A percentile compares a stretch with the other conserved stretches of the same genome.
phyloP scores from a whole-genome alignment of 768 basidiomycete species.

The Lactarius trivialis region DNA sequence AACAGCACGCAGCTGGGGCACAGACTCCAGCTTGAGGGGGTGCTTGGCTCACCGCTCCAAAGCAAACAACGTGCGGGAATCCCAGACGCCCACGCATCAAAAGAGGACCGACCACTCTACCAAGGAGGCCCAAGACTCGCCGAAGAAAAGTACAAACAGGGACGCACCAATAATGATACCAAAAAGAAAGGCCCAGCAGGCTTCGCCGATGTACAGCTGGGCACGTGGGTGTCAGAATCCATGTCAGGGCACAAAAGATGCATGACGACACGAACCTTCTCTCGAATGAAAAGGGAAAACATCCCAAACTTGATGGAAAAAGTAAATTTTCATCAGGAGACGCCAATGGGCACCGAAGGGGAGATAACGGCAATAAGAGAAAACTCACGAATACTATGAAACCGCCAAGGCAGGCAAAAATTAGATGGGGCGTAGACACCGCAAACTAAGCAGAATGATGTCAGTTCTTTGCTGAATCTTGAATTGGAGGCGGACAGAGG shows the following conservation, averaged over 20 bases:
- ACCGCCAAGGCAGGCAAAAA: conserved; percentile 74
- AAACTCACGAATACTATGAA: conserved; percentile 68
- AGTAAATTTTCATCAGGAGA: background rate
- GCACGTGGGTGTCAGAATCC: background rate
- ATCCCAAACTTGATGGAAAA: conserved; percentile 68
- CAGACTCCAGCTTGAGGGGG: too few species aligned
- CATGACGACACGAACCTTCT: conserved; percentile 48
- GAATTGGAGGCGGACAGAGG: background rate
- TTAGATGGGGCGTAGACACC: conserved; percentile 63
- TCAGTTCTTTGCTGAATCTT: conserved; percentile 6
- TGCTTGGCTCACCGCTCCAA: too few species aligned
- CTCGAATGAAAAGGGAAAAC: conserved; percentile 88
- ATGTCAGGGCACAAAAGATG: background rate
- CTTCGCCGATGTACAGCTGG: conserved; percentile 90
- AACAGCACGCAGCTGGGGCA: background rate
- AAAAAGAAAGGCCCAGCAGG: conserved; percentile 90
- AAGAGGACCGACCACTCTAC: too few species aligned
- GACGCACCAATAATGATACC: conserved; percentile 79
- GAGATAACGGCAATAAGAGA: background rate
- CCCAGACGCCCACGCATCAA: background rate
- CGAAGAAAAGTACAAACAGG: background rate
- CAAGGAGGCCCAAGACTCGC: background rate
- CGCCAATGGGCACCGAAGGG: background rate
- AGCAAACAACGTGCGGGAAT: too few species aligned
- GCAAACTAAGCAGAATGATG: conserved; percentile 38